Percentiles rank a stretch among this genome's conserved stretches.
Evolutionary conservation across 768 basidiomycete species (phyloP).

Genomic region (Mycena rebaudengoi): DNA sequence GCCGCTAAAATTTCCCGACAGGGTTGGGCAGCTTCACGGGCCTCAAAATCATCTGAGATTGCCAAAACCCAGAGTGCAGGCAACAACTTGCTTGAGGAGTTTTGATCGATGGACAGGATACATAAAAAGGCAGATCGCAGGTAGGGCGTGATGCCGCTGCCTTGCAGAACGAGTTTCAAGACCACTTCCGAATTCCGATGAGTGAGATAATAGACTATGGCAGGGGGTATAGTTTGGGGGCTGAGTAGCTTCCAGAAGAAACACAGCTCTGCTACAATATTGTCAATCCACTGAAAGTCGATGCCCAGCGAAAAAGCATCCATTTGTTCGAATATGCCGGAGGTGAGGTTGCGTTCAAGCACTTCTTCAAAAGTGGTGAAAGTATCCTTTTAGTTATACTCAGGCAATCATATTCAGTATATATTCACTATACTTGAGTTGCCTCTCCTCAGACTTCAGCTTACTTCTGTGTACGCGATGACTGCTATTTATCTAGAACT

Average conservation of each 20-base stretch:
- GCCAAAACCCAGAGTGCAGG: not conserved
- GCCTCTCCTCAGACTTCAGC: too few species aligned
- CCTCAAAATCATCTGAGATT: too few species aligned
- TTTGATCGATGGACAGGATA: too few species aligned
- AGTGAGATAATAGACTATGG: not conserved
- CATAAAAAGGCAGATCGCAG: too few species aligned
- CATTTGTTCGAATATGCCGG: not conserved
- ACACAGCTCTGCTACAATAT: not conserved
- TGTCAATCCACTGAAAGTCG: not conserved
- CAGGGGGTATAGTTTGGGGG: not conserved
- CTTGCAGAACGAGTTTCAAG: not conserved
- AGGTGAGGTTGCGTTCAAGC: not conserved
- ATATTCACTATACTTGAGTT: too few species aligned
- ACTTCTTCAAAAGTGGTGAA: not conserved
- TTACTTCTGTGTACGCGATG: too few species aligned
- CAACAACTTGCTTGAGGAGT: not conserved
- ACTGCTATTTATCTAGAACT: too few species aligned
- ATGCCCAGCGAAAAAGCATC: too few species aligned
- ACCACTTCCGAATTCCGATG: not conserved
- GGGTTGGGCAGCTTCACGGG: too few species aligned
- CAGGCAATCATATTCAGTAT: too few species aligned
- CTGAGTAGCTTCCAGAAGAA: not conserved
- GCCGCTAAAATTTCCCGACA: too few species aligned
- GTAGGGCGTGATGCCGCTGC: not conserved
- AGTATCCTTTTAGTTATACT: too few species aligned